These are phyloP conservation scores for Diaporthe humulicola DNA, from an alignment of 2,329 filamentous ascomycete genomes.

Conservation along the genomic window DNA sequence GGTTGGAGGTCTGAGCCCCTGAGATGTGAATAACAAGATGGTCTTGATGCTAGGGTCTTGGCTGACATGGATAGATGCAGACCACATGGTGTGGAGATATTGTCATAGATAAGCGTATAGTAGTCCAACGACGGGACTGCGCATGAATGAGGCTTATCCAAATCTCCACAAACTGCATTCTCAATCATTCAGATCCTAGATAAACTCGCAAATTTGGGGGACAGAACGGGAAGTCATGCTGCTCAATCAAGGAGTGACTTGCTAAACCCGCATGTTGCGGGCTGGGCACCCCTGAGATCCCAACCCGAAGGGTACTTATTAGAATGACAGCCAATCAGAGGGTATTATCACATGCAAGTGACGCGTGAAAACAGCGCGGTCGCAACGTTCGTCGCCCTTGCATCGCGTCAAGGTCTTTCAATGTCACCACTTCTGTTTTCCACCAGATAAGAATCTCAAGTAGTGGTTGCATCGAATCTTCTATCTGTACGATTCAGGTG, in stretches of 20 bases:
- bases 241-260: not conserved
- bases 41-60: not conserved
- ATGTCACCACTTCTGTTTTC: not conserved
- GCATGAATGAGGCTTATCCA: not conserved
- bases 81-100: not conserved
- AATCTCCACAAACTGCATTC: not conserved
- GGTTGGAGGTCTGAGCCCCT: not conserved
- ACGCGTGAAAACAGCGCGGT: not conserved
- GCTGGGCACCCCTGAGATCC: not conserved
- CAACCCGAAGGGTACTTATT: too few species aligned
- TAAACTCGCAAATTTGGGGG: not conserved
- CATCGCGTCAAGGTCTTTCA: not conserved
- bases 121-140: too few species aligned
- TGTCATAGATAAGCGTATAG: not conserved
- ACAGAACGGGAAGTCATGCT: not conserved
- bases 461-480: not conserved
- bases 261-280: too few species aligned
- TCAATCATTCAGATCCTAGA: not conserved
- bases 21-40: not conserved
- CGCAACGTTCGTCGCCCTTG: not conserved
- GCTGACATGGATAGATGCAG: conserved; percentile 1
- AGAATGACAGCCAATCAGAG: not conserved
- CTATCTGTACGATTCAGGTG: not conserved
- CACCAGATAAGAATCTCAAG: not conserved
- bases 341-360: conserved; percentile 6